Base-by-base conservation (phyloP, 1,139 yeast genomes). In the Barnettozyma hawaiiensis region DNA sequence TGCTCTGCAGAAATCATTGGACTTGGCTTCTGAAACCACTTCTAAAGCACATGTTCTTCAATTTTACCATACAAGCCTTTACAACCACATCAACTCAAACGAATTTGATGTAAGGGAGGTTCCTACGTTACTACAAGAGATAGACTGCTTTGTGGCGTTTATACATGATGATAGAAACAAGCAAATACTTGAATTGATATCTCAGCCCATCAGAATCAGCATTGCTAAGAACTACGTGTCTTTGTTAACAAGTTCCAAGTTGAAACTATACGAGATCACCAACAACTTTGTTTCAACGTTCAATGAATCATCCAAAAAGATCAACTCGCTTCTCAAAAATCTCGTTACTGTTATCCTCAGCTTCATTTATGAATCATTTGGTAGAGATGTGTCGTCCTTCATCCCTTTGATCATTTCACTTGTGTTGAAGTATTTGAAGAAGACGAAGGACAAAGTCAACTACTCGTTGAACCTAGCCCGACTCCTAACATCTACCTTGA, bases 381-480 rank as follows among this genome's bases (percentile, higher is more conserved):
- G 64, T 4, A 53, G 57, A 12, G 61, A 60, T 14, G 46, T 65
- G 2, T 52, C 59, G 2, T 60, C 69, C 0, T 51, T 66, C 35
- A 51, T 57, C 3, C 63, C 70, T 3, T 43, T 60, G 10, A 29
- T 63, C 2, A 35, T 60, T n/a, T 41, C 59, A 7, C 45, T 54
- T 1, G 42, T 59, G 3, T 52, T 65, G 39, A 65, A 61, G 44
- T 52, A 59, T 16, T 37, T 66, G 23, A 65, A 63, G 45, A 64
- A 62, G 23, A 65, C 62, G 45, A 64, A 62, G 44, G 56, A 52
- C 19, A 44, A 40, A 35, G 29, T 7, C 2, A 47, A 45, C 26
- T 39, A 45, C 26, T 39, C 48, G 1, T 41, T 53, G 9, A 51
- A 52, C 16, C 24, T 52, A 10, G 44, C 54, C 7, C 44, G 37